Base-by-base conservation (phyloP, 23 red algal species). In the Gracilaria vermiculophylla region DNA sequence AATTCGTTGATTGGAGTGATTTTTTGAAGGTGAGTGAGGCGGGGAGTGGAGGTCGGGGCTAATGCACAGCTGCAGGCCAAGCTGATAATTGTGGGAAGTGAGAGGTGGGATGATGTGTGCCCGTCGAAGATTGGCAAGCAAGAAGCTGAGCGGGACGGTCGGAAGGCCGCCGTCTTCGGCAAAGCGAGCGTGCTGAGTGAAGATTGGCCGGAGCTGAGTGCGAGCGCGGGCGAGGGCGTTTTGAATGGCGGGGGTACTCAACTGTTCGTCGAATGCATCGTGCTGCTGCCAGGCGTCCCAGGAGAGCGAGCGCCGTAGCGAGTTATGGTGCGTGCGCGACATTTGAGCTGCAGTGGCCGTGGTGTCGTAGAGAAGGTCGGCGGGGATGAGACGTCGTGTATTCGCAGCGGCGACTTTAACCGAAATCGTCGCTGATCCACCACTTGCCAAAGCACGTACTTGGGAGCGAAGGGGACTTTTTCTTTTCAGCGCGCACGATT, bases 1-100 rank as follows among this genome's bases (percentile, higher is more conserved):
- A 73, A 73, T 73, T 73, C 67, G 36, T 73, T 73, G 67, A 4
- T 73, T 32, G n/a, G 67, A 47, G 67, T 73, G 24, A 48, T 73
- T 42, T 48, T 73, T 73, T 73, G 67, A 73, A 73, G 67, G 67
- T 42, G 67, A 73, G 67, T 24, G 67, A 73, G 47, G 67, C 1
- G 67, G 67, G 0, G 67, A 73, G 2, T 19, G 23, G 39, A 73
- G 42, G 42, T 73, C 67, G 8, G 36, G 67, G 67, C 67, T 73
- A 19, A 73, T 73, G 40, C 39, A 42, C 12, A 73, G 21, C 17
- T 73, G 37, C 25, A 73, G 67, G 37, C 67, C 67, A 73, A 73
- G 67, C 67, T 45, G 44, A 40, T 27, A 73, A 19, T 44, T 73
- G 15, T 73, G 67, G 3, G 67, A 73, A 73, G 67, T 42, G 10